Evolutionary conservation across 768 basidiomycete species (phyloP).

Genomic region (Lyophyllum shimeji): DNA sequence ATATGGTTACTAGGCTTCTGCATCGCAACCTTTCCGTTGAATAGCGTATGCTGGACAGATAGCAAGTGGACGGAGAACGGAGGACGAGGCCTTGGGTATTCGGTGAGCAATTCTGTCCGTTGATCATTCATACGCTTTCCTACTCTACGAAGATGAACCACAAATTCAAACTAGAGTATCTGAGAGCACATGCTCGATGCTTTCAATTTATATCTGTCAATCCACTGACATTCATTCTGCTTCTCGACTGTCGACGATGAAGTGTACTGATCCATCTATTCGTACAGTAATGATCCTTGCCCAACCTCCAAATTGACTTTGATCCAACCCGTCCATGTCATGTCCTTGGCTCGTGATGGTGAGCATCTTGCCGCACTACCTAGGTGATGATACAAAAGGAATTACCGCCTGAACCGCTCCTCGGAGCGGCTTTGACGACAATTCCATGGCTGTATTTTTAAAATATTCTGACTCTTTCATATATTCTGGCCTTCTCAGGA

Average conservation of each 20-base stretch:
- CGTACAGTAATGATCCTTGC: neutral
- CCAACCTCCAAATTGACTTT: neutral
- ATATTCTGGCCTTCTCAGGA: neutral
- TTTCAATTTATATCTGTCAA: slow-evolving; percentile 55
- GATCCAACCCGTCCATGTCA: neutral
- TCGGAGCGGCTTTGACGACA: slow-evolving; percentile 60
- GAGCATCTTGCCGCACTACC: slow-evolving; percentile 27
- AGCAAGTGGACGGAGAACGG: too few relatives aligned
- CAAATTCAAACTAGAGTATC: slow-evolving; percentile 92
- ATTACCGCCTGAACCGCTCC: slow-evolving; percentile 79
- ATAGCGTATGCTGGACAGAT: neutral
- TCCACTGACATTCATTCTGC: slow-evolving; percentile 51
- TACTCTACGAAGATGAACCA: slow-evolving; percentile 51
- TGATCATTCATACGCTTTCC: neutral
- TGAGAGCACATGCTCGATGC: slow-evolving; percentile 75
- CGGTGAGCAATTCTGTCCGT: neutral
- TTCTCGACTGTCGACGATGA: neutral
- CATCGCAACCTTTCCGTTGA: neutral
- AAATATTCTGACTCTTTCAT: slow-evolving; percentile 49
- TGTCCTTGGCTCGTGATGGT: slow-evolving; percentile 25
- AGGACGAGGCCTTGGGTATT: neutral
- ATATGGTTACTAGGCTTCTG: neutral
- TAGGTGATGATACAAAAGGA: slow-evolving; percentile 64
- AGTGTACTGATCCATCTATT: neutral
- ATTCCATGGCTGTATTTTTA: slow-evolving; percentile 78